These are phyloP conservation scores for Sporobolomyces pararoseus DNA, from an alignment of 768 basidiomycete genomes.

Conservation along the genomic window DNA sequence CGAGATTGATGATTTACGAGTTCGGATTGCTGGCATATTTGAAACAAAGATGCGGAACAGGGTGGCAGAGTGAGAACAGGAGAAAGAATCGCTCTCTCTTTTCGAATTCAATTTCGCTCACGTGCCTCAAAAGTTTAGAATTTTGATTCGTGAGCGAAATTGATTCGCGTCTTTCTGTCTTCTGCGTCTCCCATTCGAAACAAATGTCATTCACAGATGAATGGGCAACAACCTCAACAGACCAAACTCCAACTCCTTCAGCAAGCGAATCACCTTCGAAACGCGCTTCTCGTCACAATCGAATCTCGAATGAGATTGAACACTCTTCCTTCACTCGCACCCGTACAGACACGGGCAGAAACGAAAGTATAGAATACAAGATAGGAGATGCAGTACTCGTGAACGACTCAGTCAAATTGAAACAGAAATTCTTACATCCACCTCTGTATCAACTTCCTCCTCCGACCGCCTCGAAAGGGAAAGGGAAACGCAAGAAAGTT, in stretches of 20 bases:
- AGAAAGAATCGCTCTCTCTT: too few species aligned
- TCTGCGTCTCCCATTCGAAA: too few species aligned
- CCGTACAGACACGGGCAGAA: too few species aligned
- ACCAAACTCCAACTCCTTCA: too few species aligned
- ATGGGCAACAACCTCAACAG: not conserved
- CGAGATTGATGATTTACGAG: conserved; percentile 19
- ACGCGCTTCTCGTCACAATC: conserved; percentile 25
- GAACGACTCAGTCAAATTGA: not conserved
- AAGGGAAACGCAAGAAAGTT: not conserved
- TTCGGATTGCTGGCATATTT: conserved; percentile 19
- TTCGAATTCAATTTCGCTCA: too few species aligned
- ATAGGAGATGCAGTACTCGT: conserved; percentile 32
- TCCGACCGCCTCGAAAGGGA: not conserved
- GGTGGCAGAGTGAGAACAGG: not conserved
- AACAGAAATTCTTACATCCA: conserved; percentile 35
- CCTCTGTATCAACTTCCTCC: conserved; percentile 2
- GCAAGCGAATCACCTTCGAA: conserved; percentile 3
- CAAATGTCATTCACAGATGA: not conserved
- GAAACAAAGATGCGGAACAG: not conserved
- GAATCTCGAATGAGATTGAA: conserved; percentile 32
- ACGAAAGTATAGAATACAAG: conserved; percentile 4
- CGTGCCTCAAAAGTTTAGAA: not conserved
- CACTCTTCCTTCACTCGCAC: conserved; percentile 30
- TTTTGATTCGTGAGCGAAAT: not conserved
- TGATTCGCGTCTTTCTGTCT: not conserved